Base-by-base conservation (phyloP, 768 basidiomycete species). In the Boletus sp. region DNA sequence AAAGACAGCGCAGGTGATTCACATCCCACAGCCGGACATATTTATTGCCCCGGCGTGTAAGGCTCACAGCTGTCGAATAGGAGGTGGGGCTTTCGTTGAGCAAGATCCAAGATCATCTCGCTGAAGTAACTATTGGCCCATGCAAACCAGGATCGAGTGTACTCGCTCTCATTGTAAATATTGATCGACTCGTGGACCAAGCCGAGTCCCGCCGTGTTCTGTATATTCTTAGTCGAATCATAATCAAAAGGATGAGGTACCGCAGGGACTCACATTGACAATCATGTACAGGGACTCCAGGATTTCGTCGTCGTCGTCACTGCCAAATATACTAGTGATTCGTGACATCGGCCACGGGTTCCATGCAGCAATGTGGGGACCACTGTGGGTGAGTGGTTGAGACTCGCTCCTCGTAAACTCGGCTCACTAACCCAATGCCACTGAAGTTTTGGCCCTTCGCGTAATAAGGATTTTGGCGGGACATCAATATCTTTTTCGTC, bases 341-440 rank as follows among this genome's bases (percentile, higher is more conserved):
- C 83, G 85, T 23, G 88, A 86, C 89, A 91, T 91, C 3, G 88
- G 89, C 89, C 89, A 90, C 43, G 87, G 87, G 65, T 87, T 77
- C 80, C 81, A 85, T 10, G 80, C 79, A 63, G 83, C 81, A 46
- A 85, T 80, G 68, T 91, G 88, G 34, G 88, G 88, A 5, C 88
- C 88, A 32, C 88, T 89, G 44, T 30, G 57, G 30, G 35, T 38
- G 30, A 54, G 33, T 38, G 27, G 17, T 37, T 57, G 37, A 53
- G 41, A 41, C 6, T 35, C 25, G 37, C 19, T 41, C 15, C 38
- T 51, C 25, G 43, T 4, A 46, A 50, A 19, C 40, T 32, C 8
- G 41, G 35, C 8, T n/a, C 37, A 70, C 82, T 47, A 62, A 88
- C 88, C 88, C 85, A 54, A 83, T 74, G 0, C 88, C 89, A 30